Base-by-base conservation (phyloP, 2,329 filamentous ascomycete genomes). In the Sporothrix schenckii region DNA sequence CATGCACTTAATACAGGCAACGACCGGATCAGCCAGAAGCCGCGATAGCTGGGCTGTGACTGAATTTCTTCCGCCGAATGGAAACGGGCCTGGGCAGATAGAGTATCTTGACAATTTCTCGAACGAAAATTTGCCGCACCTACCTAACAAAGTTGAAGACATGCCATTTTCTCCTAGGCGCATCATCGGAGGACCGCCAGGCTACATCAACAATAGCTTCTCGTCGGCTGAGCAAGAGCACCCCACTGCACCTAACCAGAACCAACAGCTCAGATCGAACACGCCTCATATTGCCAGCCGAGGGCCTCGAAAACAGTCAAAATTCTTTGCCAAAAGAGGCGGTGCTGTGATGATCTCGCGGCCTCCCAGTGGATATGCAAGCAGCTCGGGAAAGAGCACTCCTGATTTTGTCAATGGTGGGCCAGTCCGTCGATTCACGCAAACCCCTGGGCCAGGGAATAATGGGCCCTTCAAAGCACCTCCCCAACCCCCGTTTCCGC, bases 151-250 rank as follows among this genome's bases (percentile, higher is more conserved):
- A 1, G 47, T 73, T 16, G 73, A 71, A 19, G 68, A 74, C 19
- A 74, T 74, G 73, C 73, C 73, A 0, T 34, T 68, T 3, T 69
- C 73, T 11, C 73, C 73, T 4, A 49, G 66, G 27, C 30, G 11
- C 19, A 24, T 24, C 13, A 66, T 34, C 5, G 58, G 52, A 4
- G 16, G 16, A 1, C 21, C 44, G 9, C 44, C 63, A 3, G 4
- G 16, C 19, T 66, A 24, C 5, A 24, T 10, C 11, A 69, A 53
- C 24, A 11, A 7, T 44, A 30, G 44, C 16, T 63, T 52, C 21
- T 10, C 41, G 6, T 27, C 56, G 6, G 3, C 19, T 4, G 34
- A 39, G 13, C 11, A 30, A 16, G 34, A 27, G 13, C 34, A 13
- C 10, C 9, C 53, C 1, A 21, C 7, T 39, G 49, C 14, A 6